Base-by-base conservation (phyloP, 176 grass and related monocot species). In the Oryza glaberrima region DNA sequence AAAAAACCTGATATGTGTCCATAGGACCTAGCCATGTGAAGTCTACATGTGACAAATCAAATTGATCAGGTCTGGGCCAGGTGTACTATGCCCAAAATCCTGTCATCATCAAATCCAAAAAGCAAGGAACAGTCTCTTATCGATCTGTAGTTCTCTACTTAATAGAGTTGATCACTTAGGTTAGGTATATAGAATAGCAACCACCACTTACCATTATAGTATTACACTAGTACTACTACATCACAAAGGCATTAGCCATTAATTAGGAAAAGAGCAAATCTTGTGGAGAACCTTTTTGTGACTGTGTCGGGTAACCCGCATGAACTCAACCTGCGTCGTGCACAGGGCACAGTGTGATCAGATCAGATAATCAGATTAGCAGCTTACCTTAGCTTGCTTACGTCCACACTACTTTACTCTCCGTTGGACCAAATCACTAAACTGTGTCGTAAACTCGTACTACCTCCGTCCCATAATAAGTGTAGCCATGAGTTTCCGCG, bases 121-220 rank as follows among this genome's bases (percentile, higher is more conserved):
- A 81, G 77, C 65, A 81, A 45, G 14, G 28, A 10, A 58, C 32
- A 45, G 47, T 15, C 43, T 3, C 7, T 1, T n/a, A 7, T 30
- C 28, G 28, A 1, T 88, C 66, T 56, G 51, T 56, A 7, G 16
- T 49, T 47, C 45, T 52, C 4, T 52, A 71, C 65, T 13, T 3
- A 2, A 64, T 26, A 72, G 67, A 45, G 34, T 4, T 70, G 14
- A 68, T 16, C 73, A 5, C 51, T 36, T 51, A 38, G 43, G 86
- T 72, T 72, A 46, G 85, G 85, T 30, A 45, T 17, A 30, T 34
- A 82, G 41, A 72, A 83, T 78, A 82, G 43, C 32, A 1, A 65
- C 11, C 7, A 72, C 16, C 67, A 38, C 54, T 48, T 48, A 25
- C 30, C 51, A 20, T 66, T 48, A 40, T 36, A 17, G 17, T 83